Evolutionary conservation across 805 yeast species (phyloP).

Genomic region (Candida methanosorbosa): DNA sequence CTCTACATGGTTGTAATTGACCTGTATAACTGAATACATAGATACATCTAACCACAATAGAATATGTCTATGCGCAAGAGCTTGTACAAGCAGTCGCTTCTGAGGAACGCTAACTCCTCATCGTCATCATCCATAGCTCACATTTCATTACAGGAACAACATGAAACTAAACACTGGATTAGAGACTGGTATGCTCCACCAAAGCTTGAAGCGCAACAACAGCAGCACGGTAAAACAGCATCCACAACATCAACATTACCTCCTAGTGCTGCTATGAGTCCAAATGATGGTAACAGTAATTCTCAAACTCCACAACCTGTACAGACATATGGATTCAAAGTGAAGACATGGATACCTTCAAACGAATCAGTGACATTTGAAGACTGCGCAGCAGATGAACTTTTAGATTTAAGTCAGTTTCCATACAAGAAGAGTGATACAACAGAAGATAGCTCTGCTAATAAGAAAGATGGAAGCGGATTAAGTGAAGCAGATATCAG

Average conservation of each 20-base stretch:
- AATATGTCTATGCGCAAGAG: conserved; percentile 26
- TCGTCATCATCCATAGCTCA: conserved; percentile 9
- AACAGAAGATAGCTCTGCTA: conserved; percentile 3
- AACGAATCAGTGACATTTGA: conserved; percentile 5
- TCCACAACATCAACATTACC: conserved; percentile 1
- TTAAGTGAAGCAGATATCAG: conserved; percentile 31
- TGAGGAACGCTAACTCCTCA: conserved; percentile 17
- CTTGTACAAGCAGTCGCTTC: conserved; percentile 25
- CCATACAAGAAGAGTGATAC: conserved; percentile 14
- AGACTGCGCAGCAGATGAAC: conserved; percentile 25
- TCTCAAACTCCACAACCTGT: conserved; percentile 19
- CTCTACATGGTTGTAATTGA: too few relatives aligned
- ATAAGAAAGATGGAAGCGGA: conserved; percentile 12
- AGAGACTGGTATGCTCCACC: conserved; percentile 26
- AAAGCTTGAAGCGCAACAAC: conserved; percentile 7
- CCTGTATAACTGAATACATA: too few relatives aligned
- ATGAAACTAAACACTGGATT: conserved; percentile 17
- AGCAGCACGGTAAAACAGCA: conserved; percentile 3
- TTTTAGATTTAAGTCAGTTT: conserved; percentile 27
- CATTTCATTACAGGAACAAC: conserved; percentile 4
- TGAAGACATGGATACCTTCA: conserved; percentile 24
- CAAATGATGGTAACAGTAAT: conserved; percentile 7
- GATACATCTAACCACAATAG: too few relatives aligned
- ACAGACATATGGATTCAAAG: conserved; percentile 21
- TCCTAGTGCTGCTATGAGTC: conserved; percentile 2